Base-by-base conservation (phyloP, 768 basidiomycete species). In the Tricholomella constricta region DNA sequence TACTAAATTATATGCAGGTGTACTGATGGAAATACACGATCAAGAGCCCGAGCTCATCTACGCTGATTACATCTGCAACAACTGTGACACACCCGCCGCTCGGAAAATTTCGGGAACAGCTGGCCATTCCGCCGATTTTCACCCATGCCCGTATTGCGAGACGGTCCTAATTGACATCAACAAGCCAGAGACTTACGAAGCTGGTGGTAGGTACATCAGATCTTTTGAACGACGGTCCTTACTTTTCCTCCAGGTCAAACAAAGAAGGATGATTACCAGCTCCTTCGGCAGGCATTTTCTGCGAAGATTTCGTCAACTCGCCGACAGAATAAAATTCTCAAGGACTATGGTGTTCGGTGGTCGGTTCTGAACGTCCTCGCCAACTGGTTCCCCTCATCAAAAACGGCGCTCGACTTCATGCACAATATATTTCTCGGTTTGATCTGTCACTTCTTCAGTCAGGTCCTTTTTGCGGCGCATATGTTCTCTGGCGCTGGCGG, bases 341-440 rank as follows among this genome's bases (percentile, higher is more conserved):
- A 48, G 15, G 56, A 63, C 37, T 38, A 58, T 38, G 65, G 68
- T 22, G 51, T 63, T 25, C 52, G 59, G 10, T 68, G 54, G 52
- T 57, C 62, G 10, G 46, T 54, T 6, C 47, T 71, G 15, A 64
- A 71, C 37, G 8, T 48, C 6, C 52, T 71, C 40, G 55, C 66
- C 6, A 58, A 62, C 15, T 72, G 70, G 70, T 51, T 52, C 3
- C 70, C 69, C 5, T 45, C 54, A 3, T 44, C 34, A 10, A 47
- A 63, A 46, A 62, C 63, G 0, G 56, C 59, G 1, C 57, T 70
- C 2, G 68, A 71, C 49, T 68, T 71, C 51, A 69, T 70, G 68
- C 70, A 69, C 46, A 61, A 62, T 35, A 46, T 69, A 3, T 69
- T 64, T 52, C 57, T 67, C 22, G 65, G 68, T 54, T 22, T 68